These are phyloP conservation scores for Atkinsonella hypoxylon DNA, from an alignment of 2,329 filamentous ascomycete genomes.

Conservation along the genomic window DNA sequence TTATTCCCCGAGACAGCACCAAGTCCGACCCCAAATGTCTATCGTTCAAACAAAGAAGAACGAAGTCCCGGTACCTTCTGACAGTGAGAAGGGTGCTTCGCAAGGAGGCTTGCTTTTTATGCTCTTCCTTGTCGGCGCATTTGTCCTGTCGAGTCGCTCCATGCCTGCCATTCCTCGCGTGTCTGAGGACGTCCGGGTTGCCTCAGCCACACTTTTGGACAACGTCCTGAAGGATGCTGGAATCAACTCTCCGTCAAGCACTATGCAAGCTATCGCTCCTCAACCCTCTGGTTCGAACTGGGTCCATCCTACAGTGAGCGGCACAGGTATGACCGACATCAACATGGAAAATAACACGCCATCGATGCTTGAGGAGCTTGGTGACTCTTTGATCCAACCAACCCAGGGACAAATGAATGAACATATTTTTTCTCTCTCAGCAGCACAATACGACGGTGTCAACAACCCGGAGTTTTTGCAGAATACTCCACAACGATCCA, in stretches of 20 bases:
- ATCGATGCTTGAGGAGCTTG: constrained; percentile 53
- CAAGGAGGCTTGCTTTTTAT: constrained; percentile 81
- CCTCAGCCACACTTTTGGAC: constrained; percentile 65
- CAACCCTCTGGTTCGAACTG: constrained; percentile 40
- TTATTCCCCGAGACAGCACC: constrained; percentile 49
- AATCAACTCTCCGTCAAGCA: constrained; percentile 33
- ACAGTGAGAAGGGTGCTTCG: constrained; percentile 53
- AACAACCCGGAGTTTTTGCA: constrained; percentile 53
- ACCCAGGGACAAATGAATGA: constrained; percentile 79
- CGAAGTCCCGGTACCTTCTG: constrained; percentile 24
- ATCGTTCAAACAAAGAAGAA: constrained; percentile 42
- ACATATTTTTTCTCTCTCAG: constrained; percentile 75
- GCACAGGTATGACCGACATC: constrained; percentile 33
- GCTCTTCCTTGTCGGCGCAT: constrained; percentile 92
- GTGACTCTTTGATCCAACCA: constrained; percentile 58
- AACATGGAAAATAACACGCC: constrained; percentile 31
- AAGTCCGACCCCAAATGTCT: constrained; percentile 45
- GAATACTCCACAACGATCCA: constrained; percentile 38
- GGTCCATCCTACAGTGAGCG: constrained; percentile 26
- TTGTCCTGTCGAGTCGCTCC: constrained; percentile 78
- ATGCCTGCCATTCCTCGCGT: constrained; percentile 62
- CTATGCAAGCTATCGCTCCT: constrained; percentile 34
- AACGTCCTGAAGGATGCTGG: constrained; percentile 74
- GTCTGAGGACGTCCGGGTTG: constrained; percentile 68
- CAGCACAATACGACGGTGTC: constrained; percentile 80